phyloP scores from a whole-genome alignment of 805 yeast species.

The Hanseniaspora hatyaiensis region DNA sequence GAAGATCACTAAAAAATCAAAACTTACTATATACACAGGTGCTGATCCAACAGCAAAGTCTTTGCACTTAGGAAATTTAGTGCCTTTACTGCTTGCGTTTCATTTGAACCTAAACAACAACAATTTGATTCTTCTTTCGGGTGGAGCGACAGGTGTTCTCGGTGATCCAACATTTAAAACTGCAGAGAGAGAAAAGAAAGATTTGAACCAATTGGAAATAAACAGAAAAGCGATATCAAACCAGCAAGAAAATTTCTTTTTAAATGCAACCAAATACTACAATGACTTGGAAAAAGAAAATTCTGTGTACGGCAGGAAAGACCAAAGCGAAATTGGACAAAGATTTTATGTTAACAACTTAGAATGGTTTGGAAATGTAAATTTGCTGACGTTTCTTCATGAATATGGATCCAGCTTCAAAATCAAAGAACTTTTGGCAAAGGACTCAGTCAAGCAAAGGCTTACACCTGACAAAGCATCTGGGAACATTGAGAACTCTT shows the following conservation, averaged over 20 bases:
- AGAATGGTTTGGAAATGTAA: constrained; percentile 75
- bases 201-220: constrained; percentile 36
- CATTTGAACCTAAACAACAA: constrained; percentile 83
- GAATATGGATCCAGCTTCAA: constrained; percentile 67
- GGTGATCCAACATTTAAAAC: constrained; percentile 94
- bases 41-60: constrained; percentile 93
- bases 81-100: constrained; percentile 73
- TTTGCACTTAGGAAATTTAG: constrained; percentile 77
- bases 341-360: constrained; percentile 49
- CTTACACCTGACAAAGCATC: constrained; percentile 33
- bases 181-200: constrained; percentile 58
- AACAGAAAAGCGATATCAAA: constrained; percentile 49
- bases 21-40: constrained; percentile 57
- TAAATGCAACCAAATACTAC: constrained; percentile 53
- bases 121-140: constrained; percentile 68
- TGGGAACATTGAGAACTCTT: constrained; percentile 16
- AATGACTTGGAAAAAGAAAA: constrained; percentile 31
- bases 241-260: constrained; percentile 55
- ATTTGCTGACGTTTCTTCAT: constrained; percentile 67
- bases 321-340: constrained; percentile 27
- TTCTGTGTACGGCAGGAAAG: constrained; percentile 7
- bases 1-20: constrained; percentile 24
- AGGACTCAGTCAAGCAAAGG: constrained; percentile 77
- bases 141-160: constrained; percentile 90
- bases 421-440: constrained; percentile 72